Percentiles rank a stretch among this genome's conserved stretches.
Evolutionary conservation across 2,329 filamentous ascomycete genomes (phyloP).

Genomic region (Diaporthe citri): DNA sequence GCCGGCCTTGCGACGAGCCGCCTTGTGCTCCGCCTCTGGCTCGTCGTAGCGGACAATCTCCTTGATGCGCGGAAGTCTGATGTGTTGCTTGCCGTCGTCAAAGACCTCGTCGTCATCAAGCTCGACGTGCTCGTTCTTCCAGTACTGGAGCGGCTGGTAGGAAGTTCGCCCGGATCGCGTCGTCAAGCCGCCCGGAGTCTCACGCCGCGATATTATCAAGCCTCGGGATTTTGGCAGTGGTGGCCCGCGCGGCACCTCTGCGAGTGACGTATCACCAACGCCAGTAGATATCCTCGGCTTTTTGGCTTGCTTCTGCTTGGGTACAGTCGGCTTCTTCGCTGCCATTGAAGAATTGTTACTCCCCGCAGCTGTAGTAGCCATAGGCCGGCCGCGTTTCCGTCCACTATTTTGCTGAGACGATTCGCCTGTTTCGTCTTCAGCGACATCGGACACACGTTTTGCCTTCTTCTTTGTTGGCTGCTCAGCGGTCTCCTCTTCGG

Average conservation of each 20-base stretch:
- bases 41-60: constrained; percentile 83
- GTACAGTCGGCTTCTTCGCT: constrained; percentile 44
- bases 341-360: constrained; percentile 43
- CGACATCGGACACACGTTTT: constrained; percentile 45
- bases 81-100: constrained; percentile 59
- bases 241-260: constrained; percentile 64
- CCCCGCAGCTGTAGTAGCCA: constrained; percentile 36
- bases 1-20: constrained; percentile 34
- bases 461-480: constrained; percentile 44
- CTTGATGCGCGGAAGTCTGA: constrained; percentile 78
- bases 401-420: constrained; percentile 42
- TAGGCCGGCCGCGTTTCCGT: constrained; percentile 36
- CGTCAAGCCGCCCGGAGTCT: constrained; percentile 58
- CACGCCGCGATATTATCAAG: constrained; percentile 64
- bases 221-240: constrained; percentile 68
- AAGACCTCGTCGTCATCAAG: constrained; percentile 70
- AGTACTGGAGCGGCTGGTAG: constrained; percentile 83
- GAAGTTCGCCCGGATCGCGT: constrained; percentile 84
- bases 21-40: constrained; percentile 52
- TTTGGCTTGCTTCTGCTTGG: constrained; percentile 50
- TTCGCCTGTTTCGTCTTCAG: constrained; percentile 41
- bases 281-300: constrained; percentile 55
- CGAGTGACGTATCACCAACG: constrained; percentile 60
- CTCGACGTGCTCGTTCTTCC: constrained; percentile 85
- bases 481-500: constrained; percentile 42